Evolutionary conservation across 2,329 filamentous ascomycete species (phyloP), one percentile per base, ranked within the genome.

Genomic region (Venturia oleaginea): DNA sequence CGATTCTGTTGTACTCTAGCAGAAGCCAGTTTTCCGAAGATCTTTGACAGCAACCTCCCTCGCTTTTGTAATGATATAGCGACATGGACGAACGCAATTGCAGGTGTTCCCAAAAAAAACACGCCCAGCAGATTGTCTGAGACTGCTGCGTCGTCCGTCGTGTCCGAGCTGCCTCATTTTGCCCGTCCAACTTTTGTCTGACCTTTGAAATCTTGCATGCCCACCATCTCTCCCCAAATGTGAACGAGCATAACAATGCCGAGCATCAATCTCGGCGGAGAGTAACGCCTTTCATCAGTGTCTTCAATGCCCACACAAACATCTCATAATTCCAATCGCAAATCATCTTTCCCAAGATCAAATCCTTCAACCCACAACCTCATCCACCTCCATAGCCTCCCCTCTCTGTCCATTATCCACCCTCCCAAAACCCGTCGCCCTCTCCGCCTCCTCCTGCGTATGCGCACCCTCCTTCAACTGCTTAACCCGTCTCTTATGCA

Each of bases 401-500:
- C 8, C 37, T 4, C 34, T 42, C 32, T 54, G 19, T 11, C 84
- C 84, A 74, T 92, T 92, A 73, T 92, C 87, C 38, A 85, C 86
- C 24, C 61, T 40, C 64, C 83, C 80, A 64, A 92, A 77, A 46
- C 91, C 91, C 42, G 87, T 80, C 0, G 89, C 91, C 19, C 90
- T 91, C 72, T 96, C 91, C 38, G 92, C 91, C 70, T 92, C 86
- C 72, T 90, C 89, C 72, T 96, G 91, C 5, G 88, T 88, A 76
- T 96, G 94, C 11, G 91, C 90, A 70, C 91, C 90, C 72, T 95
- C 91, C 68, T 86, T 85, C 66, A 99, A 79, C 71, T 91, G 83
- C 74, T 92, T 91, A 63, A 96, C 78, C 74, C 89, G 89, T 80
- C 92, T 86, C 84, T 92, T 97, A 78, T 99, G 94, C 68, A 90